phyloP scores from a whole-genome alignment of 2,329 filamentous ascomycete genomes.

The Aspergillus candidus region DNA sequence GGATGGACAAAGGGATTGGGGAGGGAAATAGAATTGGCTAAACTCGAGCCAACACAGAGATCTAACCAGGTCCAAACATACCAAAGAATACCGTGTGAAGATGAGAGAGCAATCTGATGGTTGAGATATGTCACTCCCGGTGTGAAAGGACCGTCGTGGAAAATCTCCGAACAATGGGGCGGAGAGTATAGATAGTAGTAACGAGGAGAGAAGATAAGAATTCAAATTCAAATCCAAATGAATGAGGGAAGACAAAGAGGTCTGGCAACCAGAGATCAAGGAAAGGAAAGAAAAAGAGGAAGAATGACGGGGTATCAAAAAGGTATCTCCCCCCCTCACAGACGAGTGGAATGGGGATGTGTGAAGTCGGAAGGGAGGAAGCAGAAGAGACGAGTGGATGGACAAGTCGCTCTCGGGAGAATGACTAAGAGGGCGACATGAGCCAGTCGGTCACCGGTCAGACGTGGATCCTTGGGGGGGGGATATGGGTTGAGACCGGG shows the following conservation, averaged over 20 bases:
- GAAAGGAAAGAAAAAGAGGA: slow-evolving; percentile 9
- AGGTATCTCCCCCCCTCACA: slow-evolving; percentile 11
- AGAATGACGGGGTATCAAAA: slow-evolving; percentile 17
- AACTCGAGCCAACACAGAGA: slow-evolving; percentile 7
- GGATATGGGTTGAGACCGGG: too few relatives aligned
- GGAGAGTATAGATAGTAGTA: slow-evolving; percentile 5
- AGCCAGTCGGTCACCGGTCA: background rate
- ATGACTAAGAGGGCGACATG: slow-evolving; percentile 9
- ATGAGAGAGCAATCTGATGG: slow-evolving; percentile 12
- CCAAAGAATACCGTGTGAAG: slow-evolving; percentile 15
- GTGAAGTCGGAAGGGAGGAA: slow-evolving; percentile 3
- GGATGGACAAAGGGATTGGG: slow-evolving; percentile 8
- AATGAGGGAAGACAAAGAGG: slow-evolving; percentile 5
- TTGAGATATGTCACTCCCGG: slow-evolving; percentile 15
- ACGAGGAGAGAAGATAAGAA: slow-evolving; percentile 1
- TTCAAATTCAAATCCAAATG: slow-evolving; percentile 4
- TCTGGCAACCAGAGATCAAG: background rate
- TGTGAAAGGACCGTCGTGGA: slow-evolving; percentile 14
- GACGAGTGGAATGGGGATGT: background rate
- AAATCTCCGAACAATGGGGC: slow-evolving; percentile 6
- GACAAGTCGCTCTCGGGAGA: slow-evolving; percentile 3
- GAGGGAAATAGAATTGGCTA: slow-evolving; percentile 6
- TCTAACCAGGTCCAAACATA: slow-evolving; percentile 16
- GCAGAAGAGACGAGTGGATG: slow-evolving; percentile 8
- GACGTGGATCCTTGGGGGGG: slow-evolving; percentile 7